Percentiles rank a stretch among this genome's conserved stretches.
phyloP scores from a whole-genome alignment of 2,329 filamentous ascomycete species.

The Arthrobotrys sinensis region DNA sequence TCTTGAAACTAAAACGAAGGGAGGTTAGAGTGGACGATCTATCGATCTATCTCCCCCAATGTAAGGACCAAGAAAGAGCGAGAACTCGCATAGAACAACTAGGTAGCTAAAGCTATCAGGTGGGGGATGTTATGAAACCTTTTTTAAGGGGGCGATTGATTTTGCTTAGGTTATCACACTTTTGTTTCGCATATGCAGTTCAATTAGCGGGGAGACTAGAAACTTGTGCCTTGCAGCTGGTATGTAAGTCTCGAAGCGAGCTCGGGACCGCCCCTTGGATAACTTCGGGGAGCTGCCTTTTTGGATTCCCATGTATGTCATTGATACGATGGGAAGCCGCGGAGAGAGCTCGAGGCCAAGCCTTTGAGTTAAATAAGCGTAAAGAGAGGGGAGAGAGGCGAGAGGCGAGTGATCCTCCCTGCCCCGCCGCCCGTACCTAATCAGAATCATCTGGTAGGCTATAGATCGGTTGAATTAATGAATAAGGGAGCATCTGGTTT shows the following conservation, averaged over 20 bases:
- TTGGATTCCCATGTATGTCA: not conserved
- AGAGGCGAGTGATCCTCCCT: not conserved
- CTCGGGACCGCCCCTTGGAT: not conserved
- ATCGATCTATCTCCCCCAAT: not conserved
- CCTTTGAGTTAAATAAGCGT: not conserved
- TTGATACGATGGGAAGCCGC: not conserved
- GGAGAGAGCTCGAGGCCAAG: not conserved
- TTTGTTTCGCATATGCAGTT: not conserved
- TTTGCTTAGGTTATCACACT: not conserved
- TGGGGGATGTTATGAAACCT: no score
- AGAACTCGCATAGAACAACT: not conserved
- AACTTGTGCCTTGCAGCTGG: slow-evolving; percentile 14
- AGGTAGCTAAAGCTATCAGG: not conserved
- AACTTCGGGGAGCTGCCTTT: slow-evolving; percentile 12
- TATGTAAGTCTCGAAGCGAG: slow-evolving; percentile 12
- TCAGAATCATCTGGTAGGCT: not conserved
- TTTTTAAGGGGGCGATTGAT: no score
- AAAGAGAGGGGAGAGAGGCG: not conserved
- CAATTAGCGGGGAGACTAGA: not conserved
- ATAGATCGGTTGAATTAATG: not conserved
- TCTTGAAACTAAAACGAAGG: slow-evolving; percentile 1
- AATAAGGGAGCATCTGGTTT: slow-evolving; percentile 9
- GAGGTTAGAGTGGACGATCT: not conserved
- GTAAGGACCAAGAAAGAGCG: slow-evolving; percentile 4
- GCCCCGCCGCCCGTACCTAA: not conserved